Base-by-base conservation (phyloP, 2,329 filamentous ascomycete species). In the Sclerotiophoma versabilis region DNA sequence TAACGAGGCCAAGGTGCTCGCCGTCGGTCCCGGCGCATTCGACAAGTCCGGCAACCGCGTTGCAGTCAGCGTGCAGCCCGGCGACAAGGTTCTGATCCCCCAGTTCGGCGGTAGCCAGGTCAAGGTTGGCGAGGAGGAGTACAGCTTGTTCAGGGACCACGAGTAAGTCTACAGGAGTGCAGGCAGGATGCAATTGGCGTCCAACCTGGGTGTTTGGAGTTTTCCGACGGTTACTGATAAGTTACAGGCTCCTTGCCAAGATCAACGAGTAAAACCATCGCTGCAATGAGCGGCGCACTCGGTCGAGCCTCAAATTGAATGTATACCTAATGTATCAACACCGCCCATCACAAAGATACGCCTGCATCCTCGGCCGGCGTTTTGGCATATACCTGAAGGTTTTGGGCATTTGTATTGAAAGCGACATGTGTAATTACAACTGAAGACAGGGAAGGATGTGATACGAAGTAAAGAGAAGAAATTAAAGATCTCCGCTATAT, bases 61-160 rank as follows among this genome's bases (percentile, higher is more conserved):
- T 70, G 84, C 89, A 59, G 92, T 93, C 83, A 88, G 91, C 69
- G 95, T 98, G 54, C 64, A 82, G 66, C 80, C 87, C 42, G 95
- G 95, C 65, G 95, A 99, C 82, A 90, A 91, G 73, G 95, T 99
- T 59, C 81, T 99, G 81, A 97, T 98, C 76, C 95, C 95, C 68
- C 90, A 93, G 91, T 99, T 89, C 74, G 95, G 95, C 72, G 95
- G 95, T 63, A 95, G 89, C 74, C 89, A 93, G 63, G 88, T 99
- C 78, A 98, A 98, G 87, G 91, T 98, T 68, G 95, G 93, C 68
- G 93, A 99, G 71, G 92, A 98, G 67, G 95, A 99, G 82, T 98
- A 87, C 83, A 87, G 90, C 62, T 87, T 99, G 63, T 99, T 96
- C 89, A 87, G 95, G 73, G 95, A 99, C 80, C 90, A 92, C 83